Evolutionary conservation across 73 alveolate genomes (phyloP), one percentile per base, ranked within the genome.

Genomic region (Paramecium primaurelia): DNA sequence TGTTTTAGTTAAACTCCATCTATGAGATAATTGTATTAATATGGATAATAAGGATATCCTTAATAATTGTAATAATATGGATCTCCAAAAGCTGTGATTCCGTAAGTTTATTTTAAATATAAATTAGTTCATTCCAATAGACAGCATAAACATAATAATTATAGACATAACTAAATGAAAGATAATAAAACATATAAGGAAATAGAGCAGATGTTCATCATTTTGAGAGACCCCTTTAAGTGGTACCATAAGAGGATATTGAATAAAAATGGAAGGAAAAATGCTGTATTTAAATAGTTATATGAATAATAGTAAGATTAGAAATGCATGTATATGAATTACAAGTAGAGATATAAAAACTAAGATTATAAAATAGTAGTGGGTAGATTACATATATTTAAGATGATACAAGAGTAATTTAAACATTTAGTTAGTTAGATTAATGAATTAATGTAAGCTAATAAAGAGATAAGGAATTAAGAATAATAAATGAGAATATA

Each of bases 171-270:
- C 10, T n/a, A 54, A 4, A 18, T 54, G 32, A 16, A 54, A 54
- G 69, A 54, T 54, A 54, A 54, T 54, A 54, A 54, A 54, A 14
- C 32, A 64, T 51, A 64, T 10, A 64, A 64, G 84, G 51, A 26
- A 64, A 64, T 64, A 64, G 84, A 64, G 84, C 84, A 64, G 87
- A 73, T 34, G 87, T 73, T 37, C 87, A 73, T 73, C 87, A 73
- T 73, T 73, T 30, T 73, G 87, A 73, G 47, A 73, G 87, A 40
- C 87, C 87, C 3, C 59, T 73, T 16, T 40, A 73, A 37, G 87
- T 73, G 16, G 87, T 73, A 5, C 47, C 87, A 73, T 37, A 20
- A 14, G 87, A 73, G 8, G 87, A 73, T 34, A 38, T 73, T 34
- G 87, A 73, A 73, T 73, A 34, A 73, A 73, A 73, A 25, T 73